These are phyloP conservation scores for Peronosclerospora sorghi DNA, from an alignment of 352 stramenopile genomes.

Conservation along the genomic window DNA sequence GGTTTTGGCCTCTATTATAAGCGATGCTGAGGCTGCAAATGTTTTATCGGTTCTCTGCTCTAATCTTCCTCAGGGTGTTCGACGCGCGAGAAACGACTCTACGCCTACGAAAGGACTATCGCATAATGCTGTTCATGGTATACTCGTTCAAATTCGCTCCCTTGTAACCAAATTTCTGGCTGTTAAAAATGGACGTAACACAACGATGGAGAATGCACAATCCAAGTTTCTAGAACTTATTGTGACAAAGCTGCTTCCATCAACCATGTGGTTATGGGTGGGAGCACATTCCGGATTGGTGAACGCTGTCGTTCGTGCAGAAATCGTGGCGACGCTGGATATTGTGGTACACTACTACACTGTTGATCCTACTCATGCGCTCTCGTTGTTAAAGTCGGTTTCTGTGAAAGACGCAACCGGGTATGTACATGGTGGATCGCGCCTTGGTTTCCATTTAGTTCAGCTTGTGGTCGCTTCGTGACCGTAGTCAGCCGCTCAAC, in stretches of 20 bases:
- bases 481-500: conserved; percentile 3
- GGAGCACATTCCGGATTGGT: conserved; percentile 11
- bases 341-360: conserved; percentile 27
- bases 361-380: conserved; percentile 1
- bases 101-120: conserved; percentile 11
- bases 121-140: conserved; percentile 56
- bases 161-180: conserved; percentile 33
- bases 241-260: conserved; percentile 23
- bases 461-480: conserved; percentile 11
- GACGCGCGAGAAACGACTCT: neutral
- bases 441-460: conserved; percentile 44
- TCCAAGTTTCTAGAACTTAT: conserved; percentile 21
- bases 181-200: neutral
- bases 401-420: conserved; percentile 14
- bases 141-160: conserved; percentile 48
- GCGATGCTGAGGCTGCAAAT: conserved; percentile 33
- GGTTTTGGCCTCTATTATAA: conserved; percentile 62
- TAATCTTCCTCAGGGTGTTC: conserved; percentile 32
- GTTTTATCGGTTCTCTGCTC: conserved; percentile 28
- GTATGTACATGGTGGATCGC: conserved; percentile 35
- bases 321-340: conserved; percentile 41
- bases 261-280: conserved; percentile 39
- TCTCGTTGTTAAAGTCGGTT: conserved; percentile 5
- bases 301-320: conserved; percentile 32
- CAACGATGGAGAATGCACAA: conserved; percentile 5